These are phyloP conservation scores for Syzygium jambos DNA, from an alignment of 345 rosid genomes.

Conservation along the genomic window DNA sequence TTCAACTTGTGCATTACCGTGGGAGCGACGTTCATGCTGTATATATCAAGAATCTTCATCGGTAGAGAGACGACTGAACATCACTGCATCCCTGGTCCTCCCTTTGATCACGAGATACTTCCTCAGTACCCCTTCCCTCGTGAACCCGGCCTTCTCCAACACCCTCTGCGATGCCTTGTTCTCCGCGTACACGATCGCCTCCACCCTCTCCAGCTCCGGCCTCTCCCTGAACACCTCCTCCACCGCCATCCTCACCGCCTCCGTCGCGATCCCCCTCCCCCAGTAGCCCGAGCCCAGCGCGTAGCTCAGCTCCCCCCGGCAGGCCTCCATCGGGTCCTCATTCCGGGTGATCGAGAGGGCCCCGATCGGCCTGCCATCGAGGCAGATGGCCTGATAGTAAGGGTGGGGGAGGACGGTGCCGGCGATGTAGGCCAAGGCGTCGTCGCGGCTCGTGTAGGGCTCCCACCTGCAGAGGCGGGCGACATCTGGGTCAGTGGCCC, in stretches of 20 bases:
- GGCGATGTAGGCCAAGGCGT: constrained; percentile 24
- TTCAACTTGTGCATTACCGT: background rate
- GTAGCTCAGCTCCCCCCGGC: constrained; percentile 24
- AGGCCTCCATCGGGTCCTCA: constrained; percentile 3
- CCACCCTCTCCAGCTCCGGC: constrained; percentile 26
- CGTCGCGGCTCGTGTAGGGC: constrained; percentile 45
- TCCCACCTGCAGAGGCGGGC: constrained; percentile 50
- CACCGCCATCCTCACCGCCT: constrained; percentile 17
- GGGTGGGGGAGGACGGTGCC: constrained; percentile 37
- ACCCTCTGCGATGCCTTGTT: constrained; percentile 28
- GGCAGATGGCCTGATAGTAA: constrained; percentile 56
- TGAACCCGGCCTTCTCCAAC: constrained; percentile 30
- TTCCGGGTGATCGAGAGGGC: constrained; percentile 37
- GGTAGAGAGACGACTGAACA: constrained; percentile 24
- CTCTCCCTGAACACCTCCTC: constrained; percentile 12
- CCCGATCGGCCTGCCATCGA: constrained; percentile 41
- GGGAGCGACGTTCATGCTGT: background rate
- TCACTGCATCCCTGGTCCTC: constrained; percentile 8
- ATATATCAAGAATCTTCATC: background rate
- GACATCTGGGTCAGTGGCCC: constrained; percentile 48
- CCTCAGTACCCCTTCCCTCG: constrained; percentile 25
- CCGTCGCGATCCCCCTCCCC: constrained; percentile 26
- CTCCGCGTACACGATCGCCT: constrained; percentile 22
- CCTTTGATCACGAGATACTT: constrained; percentile 16
- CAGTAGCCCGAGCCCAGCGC: constrained; percentile 16